Base-by-base conservation (phyloP, 805 yeast species). In the Cyberlindnera misumaiensis region DNA sequence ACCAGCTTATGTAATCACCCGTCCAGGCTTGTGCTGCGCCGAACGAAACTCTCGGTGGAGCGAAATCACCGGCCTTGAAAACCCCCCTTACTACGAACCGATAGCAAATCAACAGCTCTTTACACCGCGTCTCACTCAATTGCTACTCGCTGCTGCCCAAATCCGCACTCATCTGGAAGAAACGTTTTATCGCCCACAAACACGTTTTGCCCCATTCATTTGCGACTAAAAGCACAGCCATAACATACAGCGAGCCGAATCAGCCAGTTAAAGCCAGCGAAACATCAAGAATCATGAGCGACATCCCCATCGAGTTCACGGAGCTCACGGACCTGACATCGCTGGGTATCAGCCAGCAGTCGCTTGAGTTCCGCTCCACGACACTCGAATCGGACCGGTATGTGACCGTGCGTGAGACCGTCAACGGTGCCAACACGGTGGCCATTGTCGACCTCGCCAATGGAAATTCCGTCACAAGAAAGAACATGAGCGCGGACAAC, bases 401-500 rank as follows among this genome's bases (percentile, higher is more conserved):
- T 65, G 84, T 93, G 35, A 86, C 96, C 52, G 73, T 81, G 24
- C 72, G 96, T 56, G 90, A 82, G 58, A 62, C 75, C 25, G 54
- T 58, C 36, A 63, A 64, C 36, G 73, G 76, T 33, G 80, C 90
- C 44, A 89, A 87, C 64, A 73, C 93, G n/a, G 97, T 94, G 38
- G 96, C 96, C 32, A 93, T 93, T 53, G 77, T 93, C 46, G 94
- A 93, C 58, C 71, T 93, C 55, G 72, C 76, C 47, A 79, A 84
- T 58, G 78, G 78, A 67, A 85, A 85, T 63, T 74, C 77, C 52
- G 77, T 89, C 44, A 82, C 84, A 16, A 80, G 94, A 58, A 90
- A 93, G 64, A 83, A 85, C 61, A 93, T 93, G 96, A 75, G 85
- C 40, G 99, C 98, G 32, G 99, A 93, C 64, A 84, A 88, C 46